These are phyloP conservation scores for Calonectria multiphialidica DNA, from an alignment of 2,329 filamentous ascomycete genomes.

Conservation along the genomic window DNA sequence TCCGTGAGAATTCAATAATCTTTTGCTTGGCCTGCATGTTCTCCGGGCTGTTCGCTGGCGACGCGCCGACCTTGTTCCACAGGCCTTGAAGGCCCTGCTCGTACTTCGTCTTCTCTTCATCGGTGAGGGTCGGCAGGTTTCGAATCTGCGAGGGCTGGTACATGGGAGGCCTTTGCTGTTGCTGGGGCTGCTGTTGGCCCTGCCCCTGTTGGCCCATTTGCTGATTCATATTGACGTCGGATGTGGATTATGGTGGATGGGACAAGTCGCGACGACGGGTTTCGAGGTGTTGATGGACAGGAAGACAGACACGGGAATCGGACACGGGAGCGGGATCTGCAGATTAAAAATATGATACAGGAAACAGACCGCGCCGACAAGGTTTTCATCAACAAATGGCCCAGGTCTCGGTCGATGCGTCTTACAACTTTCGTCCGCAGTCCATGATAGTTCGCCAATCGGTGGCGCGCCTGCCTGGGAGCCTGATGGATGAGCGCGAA, in stretches of 20 bases:
- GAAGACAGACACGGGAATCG: background rate
- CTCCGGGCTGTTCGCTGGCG: constrained; percentile 59
- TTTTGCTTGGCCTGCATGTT: constrained; percentile 67
- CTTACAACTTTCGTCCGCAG: constrained; percentile 3
- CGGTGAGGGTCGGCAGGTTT: constrained; percentile 60
- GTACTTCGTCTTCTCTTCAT: constrained; percentile 70
- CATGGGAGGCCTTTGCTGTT: constrained; percentile 51
- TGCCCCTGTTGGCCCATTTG: constrained; percentile 42
- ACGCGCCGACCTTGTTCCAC: constrained; percentile 65
- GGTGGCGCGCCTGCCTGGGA: constrained; percentile 15
- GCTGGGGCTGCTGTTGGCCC: constrained; percentile 40
- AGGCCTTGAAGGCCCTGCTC: constrained; percentile 66
- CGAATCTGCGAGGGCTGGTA: constrained; percentile 67
- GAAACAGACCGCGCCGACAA: background rate
- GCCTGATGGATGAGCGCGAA: constrained; percentile 15
- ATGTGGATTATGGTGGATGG: background rate
- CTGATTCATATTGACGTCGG: constrained; percentile 35
- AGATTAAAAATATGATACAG: constrained; percentile 10
- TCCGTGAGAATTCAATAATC: constrained; percentile 71
- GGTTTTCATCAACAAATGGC: background rate
- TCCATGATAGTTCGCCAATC: constrained; percentile 11
- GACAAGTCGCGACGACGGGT: background rate
- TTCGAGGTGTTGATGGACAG: background rate
- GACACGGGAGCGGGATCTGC: background rate
- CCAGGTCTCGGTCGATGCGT: background rate